These are phyloP conservation scores for Luffa acutangula DNA, from an alignment of 306 rosid genomes.

Conservation along the genomic window DNA sequence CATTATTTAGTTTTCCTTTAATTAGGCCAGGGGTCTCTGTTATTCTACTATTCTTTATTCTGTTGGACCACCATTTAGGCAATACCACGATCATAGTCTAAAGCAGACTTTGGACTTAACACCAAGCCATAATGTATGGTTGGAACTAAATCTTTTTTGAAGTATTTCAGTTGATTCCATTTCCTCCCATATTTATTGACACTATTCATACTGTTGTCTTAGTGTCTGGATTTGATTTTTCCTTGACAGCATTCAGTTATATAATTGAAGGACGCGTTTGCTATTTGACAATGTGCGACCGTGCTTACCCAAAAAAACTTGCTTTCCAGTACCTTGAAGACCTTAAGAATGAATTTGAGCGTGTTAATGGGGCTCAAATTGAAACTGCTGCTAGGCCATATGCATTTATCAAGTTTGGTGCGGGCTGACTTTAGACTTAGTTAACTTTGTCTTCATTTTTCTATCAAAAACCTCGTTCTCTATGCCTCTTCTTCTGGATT, in stretches of 20 bases:
- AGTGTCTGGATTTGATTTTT: conserved; percentile 11
- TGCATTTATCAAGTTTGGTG: conserved; percentile 96
- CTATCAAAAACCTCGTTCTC: background rate
- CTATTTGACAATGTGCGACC: conserved; percentile 96
- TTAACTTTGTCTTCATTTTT: background rate
- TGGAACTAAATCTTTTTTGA: background rate
- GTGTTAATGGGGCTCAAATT: conserved; percentile 71
- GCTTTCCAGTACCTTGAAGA: conserved; percentile 98
- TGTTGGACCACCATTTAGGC: background rate
- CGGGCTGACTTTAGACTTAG: background rate
- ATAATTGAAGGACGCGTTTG: conserved; percentile 91
- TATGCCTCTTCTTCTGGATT: conserved; percentile 2
- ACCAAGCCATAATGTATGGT: background rate
- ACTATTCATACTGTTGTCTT: background rate
- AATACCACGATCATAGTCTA: background rate
- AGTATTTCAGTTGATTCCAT: background rate
- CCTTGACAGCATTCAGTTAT: conserved; percentile 70
- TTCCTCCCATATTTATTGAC: background rate
- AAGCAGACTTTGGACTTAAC: background rate
- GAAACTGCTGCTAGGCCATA: conserved; percentile 99
- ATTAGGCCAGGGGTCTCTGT: background rate
- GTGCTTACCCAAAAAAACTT: conserved; percentile 92
- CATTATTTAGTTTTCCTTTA: background rate
- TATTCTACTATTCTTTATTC: background rate
- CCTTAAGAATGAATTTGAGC: conserved; percentile 90